phyloP scores from a whole-genome alignment of 1,139 yeast species.

The Suhomyces bribrorum region DNA sequence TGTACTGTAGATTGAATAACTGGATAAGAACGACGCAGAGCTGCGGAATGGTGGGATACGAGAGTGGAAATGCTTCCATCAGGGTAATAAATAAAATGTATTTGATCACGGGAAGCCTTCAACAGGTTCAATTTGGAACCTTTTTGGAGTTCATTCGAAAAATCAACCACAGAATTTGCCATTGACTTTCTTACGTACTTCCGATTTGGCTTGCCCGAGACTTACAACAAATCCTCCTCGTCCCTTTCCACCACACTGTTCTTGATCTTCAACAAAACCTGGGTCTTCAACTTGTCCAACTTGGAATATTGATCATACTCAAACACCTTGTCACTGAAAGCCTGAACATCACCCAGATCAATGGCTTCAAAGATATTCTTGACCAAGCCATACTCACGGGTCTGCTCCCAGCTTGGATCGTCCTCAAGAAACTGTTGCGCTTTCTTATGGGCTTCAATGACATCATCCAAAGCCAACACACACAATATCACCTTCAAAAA shows the following conservation, averaged over 20 bases:
- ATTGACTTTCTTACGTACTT: not conserved
- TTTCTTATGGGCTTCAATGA: conserved; percentile 80
- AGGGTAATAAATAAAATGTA: no score
- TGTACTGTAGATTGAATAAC: no score
- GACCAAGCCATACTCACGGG: conserved; percentile 74
- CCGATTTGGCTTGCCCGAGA: no score
- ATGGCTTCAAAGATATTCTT: conserved; percentile 70
- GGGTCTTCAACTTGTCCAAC: conserved; percentile 92
- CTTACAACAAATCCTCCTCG: conserved; percentile 50
- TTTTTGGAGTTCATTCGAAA: no score
- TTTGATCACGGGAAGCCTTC: no score
- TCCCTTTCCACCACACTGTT: conserved; percentile 71
- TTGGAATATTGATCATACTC: conserved; percentile 88
- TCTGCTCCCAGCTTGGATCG: conserved; percentile 76
- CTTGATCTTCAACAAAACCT: conserved; percentile 79
- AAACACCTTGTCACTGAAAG: conserved; percentile 70
- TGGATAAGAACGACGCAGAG: no score
- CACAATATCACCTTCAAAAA: conserved; percentile 83
- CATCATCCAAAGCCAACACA: conserved; percentile 78
- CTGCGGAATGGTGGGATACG: no score
- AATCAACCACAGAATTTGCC: no score
- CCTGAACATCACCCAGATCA: conserved; percentile 77
- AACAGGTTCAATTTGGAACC: no score
- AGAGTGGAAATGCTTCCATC: no score
- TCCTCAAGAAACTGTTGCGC: conserved; percentile 63